Conservation (phyloP, 1,284 basidiomycete genomes). For the Neonothopanus nambi region DNA sequence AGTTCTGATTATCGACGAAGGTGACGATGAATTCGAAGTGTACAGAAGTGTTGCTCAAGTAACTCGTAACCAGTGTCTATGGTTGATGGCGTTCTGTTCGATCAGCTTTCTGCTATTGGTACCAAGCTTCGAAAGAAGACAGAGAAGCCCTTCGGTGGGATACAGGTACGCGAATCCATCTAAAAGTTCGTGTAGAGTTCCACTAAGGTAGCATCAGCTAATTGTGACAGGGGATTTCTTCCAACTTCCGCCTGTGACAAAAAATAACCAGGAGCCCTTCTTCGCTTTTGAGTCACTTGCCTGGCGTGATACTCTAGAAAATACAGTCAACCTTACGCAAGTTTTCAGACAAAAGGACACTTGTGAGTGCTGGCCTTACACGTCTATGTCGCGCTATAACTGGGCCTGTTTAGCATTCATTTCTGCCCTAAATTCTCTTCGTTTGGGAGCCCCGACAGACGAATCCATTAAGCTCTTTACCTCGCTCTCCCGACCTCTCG, state of each 20-base stretch:
- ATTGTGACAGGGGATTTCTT: constrained; percentile 89
- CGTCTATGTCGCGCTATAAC: background rate
- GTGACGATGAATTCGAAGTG: constrained; percentile 34
- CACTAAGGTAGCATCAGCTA: constrained; percentile 46
- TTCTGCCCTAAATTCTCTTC: constrained; percentile 51
- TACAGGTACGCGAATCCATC: constrained; percentile 8
- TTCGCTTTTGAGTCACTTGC: constrained; percentile 81
- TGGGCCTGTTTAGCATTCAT: constrained; percentile 54
- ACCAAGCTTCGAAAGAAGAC: constrained; percentile 14
- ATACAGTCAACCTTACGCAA: constrained; percentile 73
- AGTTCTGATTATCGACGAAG: constrained; percentile 83
- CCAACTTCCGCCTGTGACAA: constrained; percentile 78
- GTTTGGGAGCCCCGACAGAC: constrained; percentile 22
- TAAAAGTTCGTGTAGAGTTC: background rate
- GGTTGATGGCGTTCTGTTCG: constrained; percentile 28
- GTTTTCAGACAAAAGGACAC: constrained; percentile 68
- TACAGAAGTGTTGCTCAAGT: background rate
- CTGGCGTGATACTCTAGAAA: constrained; percentile 68
- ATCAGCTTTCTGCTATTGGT: constrained; percentile 15
- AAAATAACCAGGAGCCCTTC: constrained; percentile 27
- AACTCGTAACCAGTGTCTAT: constrained; percentile 8
- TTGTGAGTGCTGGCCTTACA: constrained; percentile 29
- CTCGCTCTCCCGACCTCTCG: constrained; percentile 23
- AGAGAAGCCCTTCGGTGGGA: constrained; percentile 18
- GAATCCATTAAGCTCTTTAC: constrained; percentile 23